Conservation (phyloP, 495 filamentous ascomycete genomes). For the Neurospora discreta region DNA sequence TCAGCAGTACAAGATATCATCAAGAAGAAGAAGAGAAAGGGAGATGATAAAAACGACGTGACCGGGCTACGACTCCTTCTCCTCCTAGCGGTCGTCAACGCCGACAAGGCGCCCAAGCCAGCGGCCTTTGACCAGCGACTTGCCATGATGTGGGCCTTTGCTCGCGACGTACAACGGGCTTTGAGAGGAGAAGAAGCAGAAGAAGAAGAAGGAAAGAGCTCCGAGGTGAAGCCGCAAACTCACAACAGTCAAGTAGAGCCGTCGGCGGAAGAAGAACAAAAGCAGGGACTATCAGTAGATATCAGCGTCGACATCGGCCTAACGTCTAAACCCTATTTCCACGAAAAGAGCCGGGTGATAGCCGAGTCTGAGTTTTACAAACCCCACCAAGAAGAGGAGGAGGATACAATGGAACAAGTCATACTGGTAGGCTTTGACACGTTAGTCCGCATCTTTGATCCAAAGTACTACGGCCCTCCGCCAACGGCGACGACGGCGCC, state of each 20-base stretch:
- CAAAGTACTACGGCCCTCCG: constrained; percentile 67
- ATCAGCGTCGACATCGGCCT: constrained; percentile 63
- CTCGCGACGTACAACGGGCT: constrained; percentile 42
- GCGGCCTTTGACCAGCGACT: constrained; percentile 73
- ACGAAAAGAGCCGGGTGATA: constrained; percentile 70
- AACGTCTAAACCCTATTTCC: constrained; percentile 72
- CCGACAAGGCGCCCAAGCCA: constrained; percentile 81
- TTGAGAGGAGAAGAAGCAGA: neutral
- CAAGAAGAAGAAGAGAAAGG: neutral
- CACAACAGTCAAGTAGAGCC: neutral
- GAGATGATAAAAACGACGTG: neutral
- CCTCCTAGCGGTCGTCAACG: constrained; percentile 81
- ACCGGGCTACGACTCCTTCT: constrained; percentile 52
- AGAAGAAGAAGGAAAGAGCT: neutral
- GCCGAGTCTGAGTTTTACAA: constrained; percentile 41
- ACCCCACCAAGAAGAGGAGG: neutral
- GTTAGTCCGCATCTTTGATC: constrained; percentile 66
- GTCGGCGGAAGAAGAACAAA: neutral
- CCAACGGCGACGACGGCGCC: no score
- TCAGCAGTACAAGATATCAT: constrained; percentile 48
- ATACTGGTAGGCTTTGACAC: constrained; percentile 87
- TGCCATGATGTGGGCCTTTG: constrained; percentile 78
- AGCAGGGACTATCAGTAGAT: constrained; percentile 9
- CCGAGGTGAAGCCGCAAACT: neutral
- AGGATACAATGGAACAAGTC: constrained; percentile 43